These are phyloP conservation scores for Asparagopsis taxiformis DNA, from an alignment of 31 red algal genomes.

Conservation along the genomic window DNA sequence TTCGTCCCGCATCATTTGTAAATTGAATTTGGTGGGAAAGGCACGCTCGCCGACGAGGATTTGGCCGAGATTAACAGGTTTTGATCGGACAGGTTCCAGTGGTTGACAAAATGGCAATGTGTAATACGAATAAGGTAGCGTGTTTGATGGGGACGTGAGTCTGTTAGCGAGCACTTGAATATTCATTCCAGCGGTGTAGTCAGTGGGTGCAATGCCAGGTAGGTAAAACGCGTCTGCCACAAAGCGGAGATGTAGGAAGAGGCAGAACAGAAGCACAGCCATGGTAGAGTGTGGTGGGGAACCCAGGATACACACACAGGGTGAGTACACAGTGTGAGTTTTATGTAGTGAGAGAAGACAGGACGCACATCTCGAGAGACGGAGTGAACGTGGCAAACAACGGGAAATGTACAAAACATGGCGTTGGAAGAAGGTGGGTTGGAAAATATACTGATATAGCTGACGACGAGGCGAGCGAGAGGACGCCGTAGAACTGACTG, in stretches of 20 bases:
- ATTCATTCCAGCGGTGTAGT: constrained; percentile 59
- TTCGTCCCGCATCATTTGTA: constrained; percentile 62
- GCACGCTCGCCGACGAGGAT: constrained; percentile 79
- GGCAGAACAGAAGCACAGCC: not conserved
- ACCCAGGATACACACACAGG: too few species aligned
- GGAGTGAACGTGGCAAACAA: too few species aligned
- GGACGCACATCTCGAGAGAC: too few species aligned
- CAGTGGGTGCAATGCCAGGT: constrained; percentile 80
- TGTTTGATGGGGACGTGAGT: constrained; percentile 69
- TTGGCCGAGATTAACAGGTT: constrained; percentile 79
- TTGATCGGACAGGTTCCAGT: constrained; percentile 16
- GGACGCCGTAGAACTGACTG: too few species aligned
- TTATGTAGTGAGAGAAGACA: too few species aligned
- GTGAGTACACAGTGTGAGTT: too few species aligned
- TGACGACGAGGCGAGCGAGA: too few species aligned
- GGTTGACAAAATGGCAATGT: constrained; percentile 75
- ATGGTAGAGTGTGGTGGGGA: too few species aligned
- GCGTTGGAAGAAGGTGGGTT: too few species aligned
- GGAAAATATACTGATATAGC: too few species aligned
- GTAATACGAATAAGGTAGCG: constrained; percentile 66
- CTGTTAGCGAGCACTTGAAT: constrained; percentile 76
- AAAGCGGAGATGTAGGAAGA: not conserved
- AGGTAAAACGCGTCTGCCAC: constrained; percentile 61
- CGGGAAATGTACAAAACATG: too few species aligned
- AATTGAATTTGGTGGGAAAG: constrained; percentile 61